These are phyloP conservation scores for Coemansia sp. DNA, from an alignment of 192 early-diverging fungal genomes.

Conservation along the genomic window DNA sequence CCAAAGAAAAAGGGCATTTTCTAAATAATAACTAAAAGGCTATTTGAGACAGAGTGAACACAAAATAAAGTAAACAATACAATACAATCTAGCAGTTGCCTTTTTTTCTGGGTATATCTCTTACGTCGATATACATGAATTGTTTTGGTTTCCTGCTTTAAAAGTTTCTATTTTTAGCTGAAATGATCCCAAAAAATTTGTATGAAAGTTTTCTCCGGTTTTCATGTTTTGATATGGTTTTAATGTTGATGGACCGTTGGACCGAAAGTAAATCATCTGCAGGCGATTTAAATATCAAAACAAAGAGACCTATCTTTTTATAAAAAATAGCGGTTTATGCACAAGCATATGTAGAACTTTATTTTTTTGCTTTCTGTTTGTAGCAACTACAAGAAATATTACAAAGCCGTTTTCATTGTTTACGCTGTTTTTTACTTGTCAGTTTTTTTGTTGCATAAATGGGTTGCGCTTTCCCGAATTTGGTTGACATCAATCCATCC, in stretches of 20 bases:
- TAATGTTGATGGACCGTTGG: neutral
- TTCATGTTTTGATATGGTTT: neutral
- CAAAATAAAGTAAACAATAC: neutral
- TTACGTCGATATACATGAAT: neutral
- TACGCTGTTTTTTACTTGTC: neutral
- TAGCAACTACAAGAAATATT: neutral
- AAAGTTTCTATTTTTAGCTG: neutral
- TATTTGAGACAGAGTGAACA: neutral
- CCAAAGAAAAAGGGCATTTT: neutral
- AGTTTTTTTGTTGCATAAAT: neutral
- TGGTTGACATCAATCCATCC: neutral
- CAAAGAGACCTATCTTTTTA: neutral
- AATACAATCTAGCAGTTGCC: too few relatives aligned
- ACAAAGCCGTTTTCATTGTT: neutral
- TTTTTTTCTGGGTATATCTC: neutral
- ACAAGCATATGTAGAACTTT: constrained; percentile 1
- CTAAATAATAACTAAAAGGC: neutral
- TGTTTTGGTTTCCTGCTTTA: neutral
- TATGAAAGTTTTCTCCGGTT: neutral
- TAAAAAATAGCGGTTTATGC: neutral
- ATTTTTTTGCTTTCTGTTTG: neutral
- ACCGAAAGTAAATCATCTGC: neutral
- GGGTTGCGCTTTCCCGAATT: neutral
- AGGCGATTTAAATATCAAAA: neutral
- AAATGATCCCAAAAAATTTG: neutral